Evolutionary conservation across 345 rosid genomes (phyloP).

Genomic region (Mangifera indica): DNA sequence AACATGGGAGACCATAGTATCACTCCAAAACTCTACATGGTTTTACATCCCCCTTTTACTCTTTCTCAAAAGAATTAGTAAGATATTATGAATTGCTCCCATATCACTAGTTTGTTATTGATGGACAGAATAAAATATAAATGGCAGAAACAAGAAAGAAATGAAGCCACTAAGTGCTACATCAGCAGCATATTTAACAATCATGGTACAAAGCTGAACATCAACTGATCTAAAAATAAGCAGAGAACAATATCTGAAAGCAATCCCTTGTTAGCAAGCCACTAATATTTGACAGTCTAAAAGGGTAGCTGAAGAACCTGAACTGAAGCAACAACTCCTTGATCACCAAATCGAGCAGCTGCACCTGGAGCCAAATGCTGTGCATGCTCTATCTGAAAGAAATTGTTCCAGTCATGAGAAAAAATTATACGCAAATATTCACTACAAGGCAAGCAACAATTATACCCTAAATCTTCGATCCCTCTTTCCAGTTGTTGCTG

Average conservation of each 20-base stretch:
- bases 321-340: conserved; percentile 68
- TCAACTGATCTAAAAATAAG: neutral
- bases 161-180: neutral
- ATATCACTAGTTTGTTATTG: neutral
- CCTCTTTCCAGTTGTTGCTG: conserved; percentile 59
- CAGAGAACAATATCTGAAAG: neutral
- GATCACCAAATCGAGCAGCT: conserved; percentile 63
- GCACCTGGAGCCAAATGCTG: conserved; percentile 78
- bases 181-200: neutral
- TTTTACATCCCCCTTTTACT: neutral
- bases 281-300: neutral
- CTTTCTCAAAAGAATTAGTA: neutral
- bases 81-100: neutral
- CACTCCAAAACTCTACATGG: neutral
- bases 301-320: conserved; percentile 47
- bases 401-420: conserved; percentile 20
- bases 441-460: conserved; percentile 16
- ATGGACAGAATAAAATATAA: neutral
- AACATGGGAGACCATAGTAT: neutral
- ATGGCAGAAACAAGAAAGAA: neutral
- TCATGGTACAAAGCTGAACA: neutral
- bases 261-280: neutral
- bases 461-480: conserved; percentile 85
- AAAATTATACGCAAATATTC: neutral
- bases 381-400: conserved; percentile 79